These are phyloP conservation scores for Penicillium frequentans DNA, from an alignment of 2,329 filamentous ascomycete species.

Conservation along the genomic window DNA sequence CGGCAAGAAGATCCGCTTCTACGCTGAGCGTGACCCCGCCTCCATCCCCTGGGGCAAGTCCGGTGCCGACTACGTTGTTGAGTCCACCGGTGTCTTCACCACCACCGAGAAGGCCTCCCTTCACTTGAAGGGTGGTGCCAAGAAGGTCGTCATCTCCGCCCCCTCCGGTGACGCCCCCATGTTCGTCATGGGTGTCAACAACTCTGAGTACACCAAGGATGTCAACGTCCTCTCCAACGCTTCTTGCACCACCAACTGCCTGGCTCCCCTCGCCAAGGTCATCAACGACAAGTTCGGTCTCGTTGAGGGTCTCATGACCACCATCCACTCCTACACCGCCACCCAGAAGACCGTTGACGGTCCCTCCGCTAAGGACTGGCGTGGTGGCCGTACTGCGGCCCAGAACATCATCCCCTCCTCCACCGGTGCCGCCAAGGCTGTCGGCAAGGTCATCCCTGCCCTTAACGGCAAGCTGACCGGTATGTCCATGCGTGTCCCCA, in stretches of 20 bases:
- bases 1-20: conserved; percentile 94
- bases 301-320: conserved; percentile 99
- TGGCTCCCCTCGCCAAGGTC: conserved; percentile 98
- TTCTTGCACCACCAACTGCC: conserved; percentile 99
- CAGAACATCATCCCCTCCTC: conserved; percentile 99
- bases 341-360: conserved; percentile 99
- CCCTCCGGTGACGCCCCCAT: conserved; percentile 80
- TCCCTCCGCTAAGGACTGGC: conserved; percentile 98
- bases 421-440: conserved; percentile 99
- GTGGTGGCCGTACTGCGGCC: conserved; percentile 96
- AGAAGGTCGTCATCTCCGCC: conserved; percentile 81
- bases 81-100: conserved; percentile 99
- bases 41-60: conserved; percentile 87
- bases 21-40: conserved; percentile 85
- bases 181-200: conserved; percentile 99
- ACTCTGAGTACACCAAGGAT: conserved; percentile 87
- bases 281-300: conserved; percentile 98
- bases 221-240: conserved; percentile 97
- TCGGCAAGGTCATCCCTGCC: conserved; percentile 98
- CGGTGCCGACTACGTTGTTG: conserved; percentile 89
- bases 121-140: conserved; percentile 94
- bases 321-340: conserved; percentile 98
- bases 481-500: conserved; percentile 99
- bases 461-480: conserved; percentile 99
- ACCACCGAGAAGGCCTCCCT: conserved; percentile 92